A percentile compares a stretch with the other conserved stretches of the same genome.
Evolutionary conservation across 306 rosid genomes (phyloP).

Genomic region (Gynostemma pentaphyllum): DNA sequence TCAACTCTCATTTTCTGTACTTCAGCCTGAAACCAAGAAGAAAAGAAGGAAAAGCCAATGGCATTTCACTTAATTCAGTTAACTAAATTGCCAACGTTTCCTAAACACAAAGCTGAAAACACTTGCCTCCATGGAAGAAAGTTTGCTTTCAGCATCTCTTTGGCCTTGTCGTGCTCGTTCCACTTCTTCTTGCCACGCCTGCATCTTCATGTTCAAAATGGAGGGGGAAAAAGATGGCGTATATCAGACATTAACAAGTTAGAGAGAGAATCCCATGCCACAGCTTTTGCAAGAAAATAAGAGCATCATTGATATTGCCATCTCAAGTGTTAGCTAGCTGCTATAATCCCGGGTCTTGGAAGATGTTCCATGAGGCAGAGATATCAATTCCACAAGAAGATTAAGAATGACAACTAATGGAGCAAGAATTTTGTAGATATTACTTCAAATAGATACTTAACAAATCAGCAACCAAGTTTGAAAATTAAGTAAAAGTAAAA

Average conservation of each 20-base stretch:
- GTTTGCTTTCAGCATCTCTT: slow-evolving; percentile 93
- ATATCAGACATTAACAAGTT: not conserved
- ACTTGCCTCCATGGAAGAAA: slow-evolving; percentile 73
- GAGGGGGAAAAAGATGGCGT: not conserved
- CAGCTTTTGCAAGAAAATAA: slow-evolving; percentile 1
- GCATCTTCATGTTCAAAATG: slow-evolving; percentile 36
- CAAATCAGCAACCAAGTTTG: not conserved
- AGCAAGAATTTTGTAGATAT: too few relatives aligned
- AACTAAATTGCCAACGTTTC: slow-evolving; percentile 8
- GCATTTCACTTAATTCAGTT: not conserved
- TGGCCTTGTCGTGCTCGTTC: slow-evolving; percentile 93
- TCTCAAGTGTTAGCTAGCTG: not conserved
- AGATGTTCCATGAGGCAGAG: not conserved
- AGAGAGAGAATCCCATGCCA: not conserved
- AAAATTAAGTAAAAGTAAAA: not conserved
- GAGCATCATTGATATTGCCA: not conserved
- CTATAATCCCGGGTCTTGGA: not conserved
- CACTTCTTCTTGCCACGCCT: slow-evolving; percentile 97
- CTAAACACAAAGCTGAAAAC: slow-evolving; percentile 9
- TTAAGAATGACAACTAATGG: not conserved
- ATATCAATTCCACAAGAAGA: not conserved
- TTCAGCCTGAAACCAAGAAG: slow-evolving; percentile 54
- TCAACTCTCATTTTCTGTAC: slow-evolving; percentile 91
- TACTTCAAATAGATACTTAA: not conserved
- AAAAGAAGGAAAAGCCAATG: slow-evolving; percentile 6